Percentiles rank a stretch among this genome's conserved stretches.
phyloP scores from a whole-genome alignment of 129 eudicot species.

The Pulicaria dysenterica region DNA sequence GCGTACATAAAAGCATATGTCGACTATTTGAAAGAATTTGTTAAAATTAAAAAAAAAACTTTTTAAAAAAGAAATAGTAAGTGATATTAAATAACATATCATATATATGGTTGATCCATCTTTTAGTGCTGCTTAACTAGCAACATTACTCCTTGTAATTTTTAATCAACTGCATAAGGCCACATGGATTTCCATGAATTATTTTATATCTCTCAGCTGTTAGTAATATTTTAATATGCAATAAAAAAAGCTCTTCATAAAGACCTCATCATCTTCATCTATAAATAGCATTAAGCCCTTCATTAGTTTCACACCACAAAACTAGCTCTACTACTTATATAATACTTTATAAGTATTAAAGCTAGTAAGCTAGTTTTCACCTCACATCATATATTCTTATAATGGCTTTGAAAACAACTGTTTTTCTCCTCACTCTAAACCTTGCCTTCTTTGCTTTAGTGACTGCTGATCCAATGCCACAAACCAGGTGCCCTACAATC shows the following conservation, averaged over 20 bases:
- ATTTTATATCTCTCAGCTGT: constrained; percentile 13
- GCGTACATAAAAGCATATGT: no score
- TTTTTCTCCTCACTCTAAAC: constrained; percentile 53
- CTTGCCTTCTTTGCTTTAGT: constrained; percentile 57
- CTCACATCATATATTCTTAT: constrained; percentile 2
- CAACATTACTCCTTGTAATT: no score
- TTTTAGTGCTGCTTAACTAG: no score
- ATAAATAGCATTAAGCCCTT: constrained; percentile 33
- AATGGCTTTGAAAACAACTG: constrained; percentile 52
- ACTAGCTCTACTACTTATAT: constrained; percentile 17
- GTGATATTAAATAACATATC: no score
- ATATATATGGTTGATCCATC: no score
- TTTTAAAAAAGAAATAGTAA: no score
- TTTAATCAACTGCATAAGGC: neutral
- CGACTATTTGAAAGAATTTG: no score
- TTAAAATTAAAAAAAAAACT: no score
- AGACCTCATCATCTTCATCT: constrained; percentile 23
- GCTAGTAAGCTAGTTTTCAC: constrained; percentile 12
- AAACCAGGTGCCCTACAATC: constrained; percentile 46
- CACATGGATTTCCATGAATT: constrained; percentile 25
- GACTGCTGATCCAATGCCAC: constrained; percentile 29
- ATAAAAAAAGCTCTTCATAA: constrained; percentile 4
- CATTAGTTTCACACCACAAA: constrained; percentile 34
- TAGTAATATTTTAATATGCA: neutral
- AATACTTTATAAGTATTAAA: neutral